phyloP scores from a whole-genome alignment of 2,329 filamentous ascomycete genomes.

The Aspergillus sp. region DNA sequence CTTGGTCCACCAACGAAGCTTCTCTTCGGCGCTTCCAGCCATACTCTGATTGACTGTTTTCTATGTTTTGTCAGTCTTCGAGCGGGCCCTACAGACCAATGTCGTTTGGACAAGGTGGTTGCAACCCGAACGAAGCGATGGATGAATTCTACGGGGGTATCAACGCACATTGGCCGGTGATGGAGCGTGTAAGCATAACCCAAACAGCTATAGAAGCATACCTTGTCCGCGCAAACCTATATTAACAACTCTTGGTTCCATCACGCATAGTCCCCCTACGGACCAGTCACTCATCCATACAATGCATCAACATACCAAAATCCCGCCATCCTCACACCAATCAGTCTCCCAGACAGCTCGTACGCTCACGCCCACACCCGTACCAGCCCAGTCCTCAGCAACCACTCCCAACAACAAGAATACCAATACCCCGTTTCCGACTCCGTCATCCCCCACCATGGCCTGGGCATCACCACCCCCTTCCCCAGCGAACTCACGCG shows the following conservation, averaged over 20 bases:
- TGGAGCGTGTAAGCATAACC: constrained; percentile 31
- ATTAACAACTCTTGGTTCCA: background rate
- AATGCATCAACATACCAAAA: constrained; percentile 30
- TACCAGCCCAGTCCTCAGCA: constrained; percentile 37
- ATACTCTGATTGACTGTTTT: constrained; percentile 21
- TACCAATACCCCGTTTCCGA: constrained; percentile 35
- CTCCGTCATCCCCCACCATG: constrained; percentile 28
- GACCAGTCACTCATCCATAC: constrained; percentile 32
- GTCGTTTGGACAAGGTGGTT: constrained; percentile 25
- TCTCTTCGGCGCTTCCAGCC: constrained; percentile 9
- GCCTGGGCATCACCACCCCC: constrained; percentile 38
- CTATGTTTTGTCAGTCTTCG: constrained; percentile 27
- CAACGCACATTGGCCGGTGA: constrained; percentile 26
- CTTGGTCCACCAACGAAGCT: constrained; percentile 13
- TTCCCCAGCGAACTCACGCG: constrained; percentile 33
- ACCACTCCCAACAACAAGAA: constrained; percentile 41
- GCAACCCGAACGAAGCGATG: constrained; percentile 27
- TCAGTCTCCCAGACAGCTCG: constrained; percentile 39
- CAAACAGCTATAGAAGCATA: background rate
- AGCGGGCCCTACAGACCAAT: constrained; percentile 25
- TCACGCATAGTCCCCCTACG: constrained; percentile 24
- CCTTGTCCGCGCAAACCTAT: constrained; percentile 11
- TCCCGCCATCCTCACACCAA: constrained; percentile 35
- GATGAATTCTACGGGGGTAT: constrained; percentile 29
- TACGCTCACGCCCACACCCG: constrained; percentile 28